Conservation (phyloP, 23 red algal genomes). For the Gracilaria domingensis region DNA sequence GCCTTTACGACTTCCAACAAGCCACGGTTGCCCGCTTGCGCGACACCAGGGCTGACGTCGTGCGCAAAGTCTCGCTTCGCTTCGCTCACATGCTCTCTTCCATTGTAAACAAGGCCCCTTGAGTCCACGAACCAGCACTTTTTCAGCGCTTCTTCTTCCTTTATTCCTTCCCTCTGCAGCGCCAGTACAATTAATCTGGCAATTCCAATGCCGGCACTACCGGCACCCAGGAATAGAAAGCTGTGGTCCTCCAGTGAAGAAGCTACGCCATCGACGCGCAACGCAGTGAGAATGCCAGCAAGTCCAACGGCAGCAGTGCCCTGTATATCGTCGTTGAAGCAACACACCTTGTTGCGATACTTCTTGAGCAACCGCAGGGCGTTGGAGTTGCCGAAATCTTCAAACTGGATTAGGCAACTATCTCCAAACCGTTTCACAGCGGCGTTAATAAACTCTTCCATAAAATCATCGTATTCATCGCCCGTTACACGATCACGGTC, state of each 20-base stretch:
- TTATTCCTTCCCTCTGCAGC: constrained; percentile 46
- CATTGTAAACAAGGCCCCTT: constrained; percentile 77
- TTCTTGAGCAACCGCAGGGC: constrained; percentile 82
- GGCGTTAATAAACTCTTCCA: constrained; percentile 80
- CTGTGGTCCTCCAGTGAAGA: constrained; percentile 67
- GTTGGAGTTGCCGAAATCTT: constrained; percentile 95
- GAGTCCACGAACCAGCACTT: constrained; percentile 95
- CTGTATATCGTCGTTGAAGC: constrained; percentile 99
- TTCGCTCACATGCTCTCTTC: constrained; percentile 61
- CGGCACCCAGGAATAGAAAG: constrained; percentile 93
- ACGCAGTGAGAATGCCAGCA: constrained; percentile 83
- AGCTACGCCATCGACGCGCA: constrained; percentile 77
- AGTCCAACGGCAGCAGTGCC: constrained; percentile 92
- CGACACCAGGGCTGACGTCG: constrained; percentile 10
- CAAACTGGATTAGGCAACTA: constrained; percentile 90
- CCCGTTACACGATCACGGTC: constrained; percentile 72
- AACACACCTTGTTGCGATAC: constrained; percentile 70
- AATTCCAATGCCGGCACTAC: constrained; percentile 94
- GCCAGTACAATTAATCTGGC: constrained; percentile 74
- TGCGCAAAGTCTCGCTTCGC: constrained; percentile 80
- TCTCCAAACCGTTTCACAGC: constrained; percentile 71
- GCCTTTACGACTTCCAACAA: constrained; percentile 69
- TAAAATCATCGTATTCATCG: constrained; percentile 85
- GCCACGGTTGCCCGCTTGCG: constrained; percentile 22
- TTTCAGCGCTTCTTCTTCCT: constrained; percentile 43